These are phyloP conservation scores for Chlorella variabilis DNA, from an alignment of 163 green algal species.

Conservation along the genomic window DNA sequence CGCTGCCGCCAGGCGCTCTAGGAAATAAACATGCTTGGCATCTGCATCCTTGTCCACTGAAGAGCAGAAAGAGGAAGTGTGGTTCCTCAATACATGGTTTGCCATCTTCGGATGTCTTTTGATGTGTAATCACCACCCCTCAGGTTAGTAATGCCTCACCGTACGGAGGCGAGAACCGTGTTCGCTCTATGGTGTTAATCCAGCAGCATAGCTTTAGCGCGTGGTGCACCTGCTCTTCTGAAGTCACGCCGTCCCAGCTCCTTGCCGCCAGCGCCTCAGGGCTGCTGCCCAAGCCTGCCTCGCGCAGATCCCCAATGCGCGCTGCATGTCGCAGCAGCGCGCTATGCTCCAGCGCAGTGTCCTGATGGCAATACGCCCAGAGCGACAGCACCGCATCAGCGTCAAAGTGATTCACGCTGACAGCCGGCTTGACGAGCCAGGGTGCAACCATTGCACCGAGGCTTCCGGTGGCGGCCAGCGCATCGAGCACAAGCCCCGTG, in stretches of 20 bases:
- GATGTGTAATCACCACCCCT: too few relatives aligned
- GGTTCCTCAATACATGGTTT: too few relatives aligned
- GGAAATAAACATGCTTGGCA: constrained; percentile 57
- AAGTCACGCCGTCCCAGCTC: neutral
- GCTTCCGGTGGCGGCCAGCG: constrained; percentile 32
- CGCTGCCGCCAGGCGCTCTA: constrained; percentile 55
- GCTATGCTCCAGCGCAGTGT: constrained; percentile 55
- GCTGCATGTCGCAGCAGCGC: constrained; percentile 69
- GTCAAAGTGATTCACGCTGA: constrained; percentile 80
- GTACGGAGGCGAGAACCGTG: constrained; percentile 65
- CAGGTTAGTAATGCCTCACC: too few relatives aligned
- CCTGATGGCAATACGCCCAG: constrained; percentile 66
- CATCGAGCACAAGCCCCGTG: constrained; percentile 71
- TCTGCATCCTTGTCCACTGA: constrained; percentile 47
- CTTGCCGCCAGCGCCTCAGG: neutral
- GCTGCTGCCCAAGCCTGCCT: constrained; percentile 56
- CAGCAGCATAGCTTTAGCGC: constrained; percentile 78
- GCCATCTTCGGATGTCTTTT: too few relatives aligned
- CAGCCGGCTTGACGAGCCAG: constrained; percentile 22
- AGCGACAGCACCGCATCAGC: constrained; percentile 70
- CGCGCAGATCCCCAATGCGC: constrained; percentile 72
- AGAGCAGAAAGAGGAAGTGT: too few relatives aligned
- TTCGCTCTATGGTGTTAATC: constrained; percentile 71
- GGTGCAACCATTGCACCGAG: neutral
- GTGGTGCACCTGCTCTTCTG: constrained; percentile 2